Evolutionary conservation across 305 asterid species (phyloP).

Genomic region (Ilex paraguariensis): DNA sequence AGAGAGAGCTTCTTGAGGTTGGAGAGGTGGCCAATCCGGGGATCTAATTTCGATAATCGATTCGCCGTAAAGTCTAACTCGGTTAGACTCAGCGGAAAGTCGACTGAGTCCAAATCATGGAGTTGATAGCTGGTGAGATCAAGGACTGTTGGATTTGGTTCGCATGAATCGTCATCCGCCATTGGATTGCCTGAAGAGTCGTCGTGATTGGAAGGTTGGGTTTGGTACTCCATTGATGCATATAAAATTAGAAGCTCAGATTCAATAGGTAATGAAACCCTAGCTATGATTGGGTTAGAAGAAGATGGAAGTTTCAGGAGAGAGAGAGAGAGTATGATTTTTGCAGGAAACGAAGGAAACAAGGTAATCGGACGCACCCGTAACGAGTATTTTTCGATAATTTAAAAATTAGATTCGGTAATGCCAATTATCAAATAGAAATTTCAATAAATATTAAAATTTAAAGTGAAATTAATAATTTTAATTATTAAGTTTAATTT

Average conservation of each 20-base stretch:
- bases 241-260: background rate
- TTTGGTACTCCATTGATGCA: background rate
- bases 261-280: background rate
- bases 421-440: no score
- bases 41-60: slow-evolving; percentile 74
- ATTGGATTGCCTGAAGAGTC: background rate
- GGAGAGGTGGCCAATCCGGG: slow-evolving; percentile 65
- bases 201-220: slow-evolving; percentile 3
- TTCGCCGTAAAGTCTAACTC: slow-evolving; percentile 88
- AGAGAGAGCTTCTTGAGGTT: slow-evolving; percentile 82
- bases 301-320: background rate
- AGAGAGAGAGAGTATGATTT: no score
- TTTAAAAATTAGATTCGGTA: no score
- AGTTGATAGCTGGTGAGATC: slow-evolving; percentile 93
- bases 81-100: slow-evolving; percentile 51
- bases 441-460: no score
- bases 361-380: no score
- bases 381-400: no score
- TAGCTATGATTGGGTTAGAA: background rate
- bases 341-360: background rate
- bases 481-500: no score
- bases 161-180: slow-evolving; percentile 18
- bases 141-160: slow-evolving; percentile 24
- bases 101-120: slow-evolving; percentile 74
- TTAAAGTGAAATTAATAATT: no score